phyloP scores from a whole-genome alignment of 257 asterid genomes.

The Primulina tabacum region DNA sequence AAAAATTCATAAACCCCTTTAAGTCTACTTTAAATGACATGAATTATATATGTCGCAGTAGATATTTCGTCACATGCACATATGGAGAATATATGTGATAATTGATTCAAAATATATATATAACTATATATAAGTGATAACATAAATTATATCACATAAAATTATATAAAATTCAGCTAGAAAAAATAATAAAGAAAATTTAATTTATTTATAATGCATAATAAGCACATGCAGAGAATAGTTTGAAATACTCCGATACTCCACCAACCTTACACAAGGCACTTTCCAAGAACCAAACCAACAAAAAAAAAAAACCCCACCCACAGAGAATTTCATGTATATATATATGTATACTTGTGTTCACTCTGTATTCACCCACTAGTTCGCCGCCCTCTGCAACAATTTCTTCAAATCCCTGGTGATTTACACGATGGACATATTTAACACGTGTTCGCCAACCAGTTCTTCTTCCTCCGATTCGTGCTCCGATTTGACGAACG shows the following conservation, averaged over 20 bases:
- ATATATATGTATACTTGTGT: conserved; percentile 12
- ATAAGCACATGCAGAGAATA: neutral
- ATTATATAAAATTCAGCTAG: no score
- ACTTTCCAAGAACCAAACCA: conserved; percentile 66
- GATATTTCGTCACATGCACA: no score
- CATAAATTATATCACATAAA: no score
- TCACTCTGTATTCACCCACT: conserved; percentile 21
- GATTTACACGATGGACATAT: conserved; percentile 29
- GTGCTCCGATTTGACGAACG: conserved; percentile 29
- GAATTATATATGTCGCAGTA: no score
- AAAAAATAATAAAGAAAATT: no score
- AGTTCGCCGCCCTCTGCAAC: neutral
- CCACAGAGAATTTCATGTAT: no score
- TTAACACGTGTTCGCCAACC: conserved; percentile 46
- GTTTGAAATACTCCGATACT: neutral
- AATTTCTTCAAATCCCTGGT: neutral
- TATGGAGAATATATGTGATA: no score
- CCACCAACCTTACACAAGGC: conserved; percentile 54
- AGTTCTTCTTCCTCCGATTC: conserved; percentile 53
- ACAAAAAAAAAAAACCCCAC: conserved; percentile 30
- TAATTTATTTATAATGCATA: no score
- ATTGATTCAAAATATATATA: no score
- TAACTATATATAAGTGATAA: no score
- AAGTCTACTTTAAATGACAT: no score
- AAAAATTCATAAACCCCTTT: no score